A percentile compares a stretch with the other conserved stretches of the same genome.
phyloP scores from a whole-genome alignment of 176 grass and related monocot species.

The Triticum urartu region DNA sequence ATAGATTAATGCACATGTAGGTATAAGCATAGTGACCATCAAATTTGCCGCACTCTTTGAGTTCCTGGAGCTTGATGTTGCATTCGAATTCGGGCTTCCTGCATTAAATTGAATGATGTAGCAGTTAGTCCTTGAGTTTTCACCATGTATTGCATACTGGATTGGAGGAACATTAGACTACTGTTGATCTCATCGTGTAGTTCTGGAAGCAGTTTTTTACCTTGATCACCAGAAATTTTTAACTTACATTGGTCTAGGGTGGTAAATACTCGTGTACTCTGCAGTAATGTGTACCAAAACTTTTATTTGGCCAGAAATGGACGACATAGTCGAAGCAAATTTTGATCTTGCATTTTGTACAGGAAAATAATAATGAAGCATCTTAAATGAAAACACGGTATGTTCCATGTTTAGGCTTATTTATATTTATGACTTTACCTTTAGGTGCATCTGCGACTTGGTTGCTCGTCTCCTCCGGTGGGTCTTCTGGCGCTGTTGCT shows the following conservation, averaged over 20 bases:
- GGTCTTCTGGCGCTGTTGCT: not conserved
- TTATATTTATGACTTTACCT: conserved; percentile 29
- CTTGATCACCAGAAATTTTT: not conserved
- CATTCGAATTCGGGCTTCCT: conserved; percentile 24
- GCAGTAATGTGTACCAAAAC: not conserved
- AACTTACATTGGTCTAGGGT: not conserved
- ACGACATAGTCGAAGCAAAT: not conserved
- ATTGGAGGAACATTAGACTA: not conserved
- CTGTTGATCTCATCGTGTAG: not conserved
- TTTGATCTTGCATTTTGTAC: conserved; percentile 13
- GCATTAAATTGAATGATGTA: conserved; percentile 24
- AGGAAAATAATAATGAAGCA: conserved; percentile 13
- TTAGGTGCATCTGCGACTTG: conserved; percentile 26
- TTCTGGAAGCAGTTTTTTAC: not conserved
- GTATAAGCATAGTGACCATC: conserved; percentile 20
- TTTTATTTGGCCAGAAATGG: not conserved
- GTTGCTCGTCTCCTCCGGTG: not conserved
- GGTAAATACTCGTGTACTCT: not conserved
- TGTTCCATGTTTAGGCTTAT: conserved; percentile 18
- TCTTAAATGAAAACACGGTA: not conserved
- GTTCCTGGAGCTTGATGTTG: conserved; percentile 36
- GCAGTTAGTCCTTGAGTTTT: not conserved
- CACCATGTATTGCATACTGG: not conserved
- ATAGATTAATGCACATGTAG: conserved; percentile 31
- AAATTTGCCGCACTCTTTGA: conserved; percentile 39